Conservation (phyloP, 1,139 yeast species). For the Zygosaccharomyces sapae region DNA sequence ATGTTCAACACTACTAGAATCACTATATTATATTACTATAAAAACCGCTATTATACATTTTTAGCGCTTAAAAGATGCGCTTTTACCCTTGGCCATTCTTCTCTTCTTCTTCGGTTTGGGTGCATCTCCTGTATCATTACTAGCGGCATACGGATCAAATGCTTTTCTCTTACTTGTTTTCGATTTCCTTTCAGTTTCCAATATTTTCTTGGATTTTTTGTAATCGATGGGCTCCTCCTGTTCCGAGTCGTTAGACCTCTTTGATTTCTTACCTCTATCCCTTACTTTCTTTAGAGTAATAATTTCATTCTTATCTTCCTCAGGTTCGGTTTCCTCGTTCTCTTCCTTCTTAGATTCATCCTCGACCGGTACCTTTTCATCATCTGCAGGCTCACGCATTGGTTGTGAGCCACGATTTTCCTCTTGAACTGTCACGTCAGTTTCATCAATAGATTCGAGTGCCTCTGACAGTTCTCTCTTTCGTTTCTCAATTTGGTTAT, state of each 20-base stretch:
- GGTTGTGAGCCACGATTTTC: constrained; percentile 7
- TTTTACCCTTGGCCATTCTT: constrained; percentile 44
- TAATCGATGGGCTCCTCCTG: constrained; percentile 44
- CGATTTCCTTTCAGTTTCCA: constrained; percentile 30
- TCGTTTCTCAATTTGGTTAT: constrained; percentile 15
- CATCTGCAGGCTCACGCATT: not conserved
- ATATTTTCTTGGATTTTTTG: constrained; percentile 46
- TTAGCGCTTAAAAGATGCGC: constrained; percentile 45
- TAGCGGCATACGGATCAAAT: constrained; percentile 57
- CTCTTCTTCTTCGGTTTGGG: constrained; percentile 50
- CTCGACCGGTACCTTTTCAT: constrained; percentile 7
- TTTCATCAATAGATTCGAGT: constrained; percentile 11
- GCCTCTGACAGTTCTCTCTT: constrained; percentile 9
- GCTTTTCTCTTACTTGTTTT: constrained; percentile 43
- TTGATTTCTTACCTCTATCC: constrained; percentile 17
- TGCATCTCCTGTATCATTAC: constrained; percentile 40
- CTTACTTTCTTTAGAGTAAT: constrained; percentile 44
- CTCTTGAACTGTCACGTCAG: not conserved
- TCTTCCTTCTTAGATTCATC: constrained; percentile 4
- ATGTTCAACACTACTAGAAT: not conserved
- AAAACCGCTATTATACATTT: constrained; percentile 7
- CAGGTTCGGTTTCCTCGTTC: constrained; percentile 1
- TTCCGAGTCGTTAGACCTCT: constrained; percentile 9
- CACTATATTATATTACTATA: not conserved
- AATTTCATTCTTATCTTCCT: constrained; percentile 43